Percentiles rank a stretch among this genome's conserved stretches.
Evolutionary conservation across 78 protist genomes (phyloP).

Genomic region (Isochrysis galbana): DNA sequence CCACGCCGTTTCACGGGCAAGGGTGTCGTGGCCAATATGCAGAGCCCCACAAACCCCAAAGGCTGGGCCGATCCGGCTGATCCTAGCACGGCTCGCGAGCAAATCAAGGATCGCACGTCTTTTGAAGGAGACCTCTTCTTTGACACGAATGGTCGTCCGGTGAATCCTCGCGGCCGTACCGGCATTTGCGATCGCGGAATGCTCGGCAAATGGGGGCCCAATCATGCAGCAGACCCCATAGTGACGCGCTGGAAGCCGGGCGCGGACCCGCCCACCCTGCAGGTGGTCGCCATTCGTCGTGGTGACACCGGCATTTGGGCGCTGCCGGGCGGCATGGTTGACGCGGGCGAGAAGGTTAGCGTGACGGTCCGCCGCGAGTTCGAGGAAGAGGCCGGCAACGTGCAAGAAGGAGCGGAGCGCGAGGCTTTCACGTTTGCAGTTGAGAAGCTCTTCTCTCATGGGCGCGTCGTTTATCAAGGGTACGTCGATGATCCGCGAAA

Average conservation of each 20-base stretch:
- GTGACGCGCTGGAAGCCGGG: neutral
- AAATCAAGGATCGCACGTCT: neutral
- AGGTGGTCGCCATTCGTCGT: slow-evolving; percentile 39
- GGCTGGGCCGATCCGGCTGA: neutral
- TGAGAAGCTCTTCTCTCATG: neutral
- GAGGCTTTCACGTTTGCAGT: neutral
- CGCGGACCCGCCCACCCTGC: neutral
- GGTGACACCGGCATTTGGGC: slow-evolving; percentile 47
- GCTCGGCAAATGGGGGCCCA: slow-evolving; percentile 30
- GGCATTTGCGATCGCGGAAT: neutral
- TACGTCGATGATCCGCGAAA: slow-evolving; percentile 65
- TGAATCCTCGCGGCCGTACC: slow-evolving; percentile 11
- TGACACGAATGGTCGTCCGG: neutral
- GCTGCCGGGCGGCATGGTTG: slow-evolving; percentile 62
- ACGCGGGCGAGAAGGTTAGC: slow-evolving; percentile 39
- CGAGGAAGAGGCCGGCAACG: neutral
- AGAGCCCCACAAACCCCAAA: neutral
- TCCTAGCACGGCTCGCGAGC: neutral
- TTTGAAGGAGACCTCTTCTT: neutral
- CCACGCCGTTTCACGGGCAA: neutral
- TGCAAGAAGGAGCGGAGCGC: neutral
- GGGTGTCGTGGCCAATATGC: neutral
- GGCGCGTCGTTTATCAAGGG: slow-evolving; percentile 15
- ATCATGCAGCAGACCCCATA: slow-evolving; percentile 10
- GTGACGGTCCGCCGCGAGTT: slow-evolving; percentile 22